phyloP scores from a whole-genome alignment of 1,284 basidiomycete genomes.

The Volvariella surrecta region DNA sequence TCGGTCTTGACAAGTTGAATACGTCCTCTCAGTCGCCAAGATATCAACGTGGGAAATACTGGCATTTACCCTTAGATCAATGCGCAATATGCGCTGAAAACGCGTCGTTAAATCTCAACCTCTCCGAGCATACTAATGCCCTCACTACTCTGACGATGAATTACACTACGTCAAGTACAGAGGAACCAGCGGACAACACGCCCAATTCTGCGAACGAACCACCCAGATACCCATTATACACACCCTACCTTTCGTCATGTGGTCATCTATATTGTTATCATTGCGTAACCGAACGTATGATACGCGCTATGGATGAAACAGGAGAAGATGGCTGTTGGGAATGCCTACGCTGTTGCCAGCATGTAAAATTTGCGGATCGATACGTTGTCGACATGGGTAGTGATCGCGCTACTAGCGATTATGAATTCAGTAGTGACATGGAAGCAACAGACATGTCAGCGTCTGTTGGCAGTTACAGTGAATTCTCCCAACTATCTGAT shows the following conservation, averaged over 20 bases:
- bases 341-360: constrained; percentile 69
- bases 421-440: constrained; percentile 50
- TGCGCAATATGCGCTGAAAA: constrained; percentile 78
- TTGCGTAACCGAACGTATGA: constrained; percentile 76
- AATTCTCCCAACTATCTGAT: constrained; percentile 19
- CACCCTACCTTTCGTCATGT: constrained; percentile 69
- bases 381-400: constrained; percentile 29
- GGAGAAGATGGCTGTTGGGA: constrained; percentile 58
- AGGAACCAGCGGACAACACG: constrained; percentile 11
- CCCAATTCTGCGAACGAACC: constrained; percentile 26
- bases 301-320: constrained; percentile 60
- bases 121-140: constrained; percentile 42
- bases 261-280: constrained; percentile 84
- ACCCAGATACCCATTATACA: constrained; percentile 56
- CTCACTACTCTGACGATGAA: constrained; percentile 30
- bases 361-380: constrained; percentile 48
- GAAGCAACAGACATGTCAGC: constrained; percentile 36
- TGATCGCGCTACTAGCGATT: constrained; percentile 39
- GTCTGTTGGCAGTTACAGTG: constrained; percentile 43
- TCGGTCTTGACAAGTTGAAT: neutral
- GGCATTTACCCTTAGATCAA: constrained; percentile 53
- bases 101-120: constrained; percentile 48
- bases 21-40: neutral
- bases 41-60: constrained; percentile 47
- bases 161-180: constrained; percentile 8